Evolutionary conservation across 371 early-diverging fungal species (phyloP), one percentile per base, ranked within the genome.

Genomic region (Aphelidium insulamus): DNA sequence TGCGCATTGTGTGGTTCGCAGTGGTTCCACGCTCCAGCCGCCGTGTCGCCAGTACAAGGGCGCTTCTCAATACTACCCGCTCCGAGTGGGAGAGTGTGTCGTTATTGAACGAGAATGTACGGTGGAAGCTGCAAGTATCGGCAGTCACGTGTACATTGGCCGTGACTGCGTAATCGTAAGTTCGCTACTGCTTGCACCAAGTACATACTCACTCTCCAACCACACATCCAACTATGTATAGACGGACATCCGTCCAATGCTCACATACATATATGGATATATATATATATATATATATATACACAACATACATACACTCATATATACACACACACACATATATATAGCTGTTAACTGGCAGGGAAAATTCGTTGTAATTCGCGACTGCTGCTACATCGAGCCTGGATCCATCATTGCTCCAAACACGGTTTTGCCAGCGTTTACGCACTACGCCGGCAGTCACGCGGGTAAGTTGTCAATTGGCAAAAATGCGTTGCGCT

Each of bases 301-400:
- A n/a, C n/a, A n/a, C n/a, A n/a, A n/a, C n/a, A n/a, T n/a, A n/a
- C n/a, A n/a, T n/a, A n/a, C n/a, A n/a, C n/a, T n/a, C n/a, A n/a
- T n/a, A n/a, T n/a, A n/a, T n/a, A n/a, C n/a, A n/a, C n/a, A 16
- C n/a, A 38, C 18, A 5, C 27, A 10, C 7, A 2, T 14, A 10
- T 14, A 14, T 11, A 32, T 20, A 11, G 8, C 10, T 33, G n/a
- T 2, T 11, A 9, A n/a, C 11, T 8, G 12, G 5, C 47, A 85
- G 86, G 88, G 94, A 2, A 67, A 86, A 12, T 91, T 88, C 52
- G 74, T 80, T 3, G 76, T 90, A 24, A 86, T 94, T 31, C 91
- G 90, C 48, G 91, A 90, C 41, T 80, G 85, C 35, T 69, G 72
- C 33, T 55, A 69, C 37, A 84, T 94, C 20, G 72, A 81, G 32